Evolutionary conservation across 495 filamentous ascomycete species (phyloP).

Genomic region (Recurvomyces mirabilis): DNA sequence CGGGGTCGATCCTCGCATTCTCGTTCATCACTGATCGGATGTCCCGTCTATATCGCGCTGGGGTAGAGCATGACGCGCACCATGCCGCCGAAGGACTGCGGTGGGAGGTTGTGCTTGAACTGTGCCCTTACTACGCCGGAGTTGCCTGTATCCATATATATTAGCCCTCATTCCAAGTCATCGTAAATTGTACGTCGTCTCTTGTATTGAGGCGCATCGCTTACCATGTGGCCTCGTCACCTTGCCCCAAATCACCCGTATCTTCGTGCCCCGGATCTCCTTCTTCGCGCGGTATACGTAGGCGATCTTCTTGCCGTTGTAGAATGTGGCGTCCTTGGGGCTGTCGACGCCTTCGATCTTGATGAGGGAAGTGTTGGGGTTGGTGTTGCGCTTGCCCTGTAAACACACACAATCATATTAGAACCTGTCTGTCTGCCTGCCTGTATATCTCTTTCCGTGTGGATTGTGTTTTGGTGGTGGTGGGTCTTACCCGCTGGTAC

Average conservation of each 20-base stretch:
- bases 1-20: no score
- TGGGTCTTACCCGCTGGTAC: conserved; percentile 48
- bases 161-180: neutral
- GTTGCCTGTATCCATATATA: conserved; percentile 51
- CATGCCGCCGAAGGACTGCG: conserved; percentile 90
- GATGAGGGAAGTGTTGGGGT: conserved; percentile 76
- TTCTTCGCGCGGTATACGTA: conserved; percentile 91
- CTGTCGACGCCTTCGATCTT: conserved; percentile 93
- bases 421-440: neutral
- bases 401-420: conserved; percentile 79
- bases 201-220: no score
- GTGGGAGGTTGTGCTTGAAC: conserved; percentile 88
- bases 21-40: no score
- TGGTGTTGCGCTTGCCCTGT: conserved; percentile 43
- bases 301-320: conserved; percentile 90
- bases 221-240: conserved; percentile 87
- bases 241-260: conserved; percentile 99
- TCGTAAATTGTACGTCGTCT: no score
- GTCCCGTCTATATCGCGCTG: conserved; percentile 48
- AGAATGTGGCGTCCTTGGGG: conserved; percentile 76
- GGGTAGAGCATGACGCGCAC: conserved; percentile 99
- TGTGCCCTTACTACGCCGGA: conserved; percentile 91
- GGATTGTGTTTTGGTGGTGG: conserved; percentile 2
- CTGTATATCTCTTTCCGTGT: neutral
- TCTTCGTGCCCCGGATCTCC: conserved; percentile 91